Evolutionary conservation across 257 asterid species (phyloP), one percentile per base, ranked within the genome.

Genomic region (Lantana camara): DNA sequence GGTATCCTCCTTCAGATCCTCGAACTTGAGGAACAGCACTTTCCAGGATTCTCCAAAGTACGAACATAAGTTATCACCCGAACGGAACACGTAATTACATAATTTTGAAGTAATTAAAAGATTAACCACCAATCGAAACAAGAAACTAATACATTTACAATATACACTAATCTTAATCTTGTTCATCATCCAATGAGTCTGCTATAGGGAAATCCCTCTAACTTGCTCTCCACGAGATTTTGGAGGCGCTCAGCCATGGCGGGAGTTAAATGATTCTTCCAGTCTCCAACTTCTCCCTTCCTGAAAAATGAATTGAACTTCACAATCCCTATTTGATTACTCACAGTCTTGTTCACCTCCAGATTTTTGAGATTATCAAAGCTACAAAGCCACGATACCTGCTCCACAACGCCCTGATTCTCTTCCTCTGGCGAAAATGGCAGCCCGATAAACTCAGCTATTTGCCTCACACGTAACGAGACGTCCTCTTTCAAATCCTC

Each of bases 211-310:
- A 35, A 58, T 9, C 37, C 63, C 2, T 34, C 7, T 3, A 57
- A 35, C 63, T 57, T 57, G 32, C 12, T 12, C 11, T 17, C 10
- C 4, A 40, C 14, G 22, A 58, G 6, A 14, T 38, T 14, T 13
- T 12, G 0, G 0, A 58, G 2, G 7, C 50, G 64, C 19, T 37
- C 53, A n/a, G 66, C 53, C 66, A 60, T 60, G 16, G 0, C 54
- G 4, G 60, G 45, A 61, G 27, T 22, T 8, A 73, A 41, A 60
- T 60, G 15, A 53, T 53, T 52, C 4, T 6, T 15, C 65, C 73
- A 60, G 7, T 72, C 77, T 34, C 77, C 73, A 11, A 56, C 46
- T 34, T 56, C 21, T 37, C 64, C 64, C 51, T 38, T 58, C 50
- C 64, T 58, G 5, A 38, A 58, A 6, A 37, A 20, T 12, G 64